A percentile compares a stretch with the other conserved stretches of the same genome.
These are phyloP conservation scores for Fusarium sp. DNA, from an alignment of 2,329 filamentous ascomycete genomes.

Conservation along the genomic window DNA sequence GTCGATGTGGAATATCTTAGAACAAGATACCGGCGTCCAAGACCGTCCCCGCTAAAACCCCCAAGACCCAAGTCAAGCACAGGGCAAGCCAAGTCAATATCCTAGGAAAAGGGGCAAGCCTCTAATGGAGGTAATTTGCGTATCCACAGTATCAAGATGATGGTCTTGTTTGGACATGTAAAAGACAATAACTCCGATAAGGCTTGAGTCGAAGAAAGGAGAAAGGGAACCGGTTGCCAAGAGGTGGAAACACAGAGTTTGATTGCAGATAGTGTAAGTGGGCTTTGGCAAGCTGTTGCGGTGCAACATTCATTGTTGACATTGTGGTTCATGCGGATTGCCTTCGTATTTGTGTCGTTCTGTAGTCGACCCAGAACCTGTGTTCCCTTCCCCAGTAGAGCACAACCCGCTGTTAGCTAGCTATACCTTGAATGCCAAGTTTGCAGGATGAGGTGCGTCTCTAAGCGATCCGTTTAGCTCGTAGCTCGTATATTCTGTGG, in stretches of 20 bases:
- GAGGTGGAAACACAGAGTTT: conserved; percentile 30
- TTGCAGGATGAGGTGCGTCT: conserved; percentile 21
- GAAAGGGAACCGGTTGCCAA: conserved; percentile 1
- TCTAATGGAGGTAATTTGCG: conserved; percentile 43
- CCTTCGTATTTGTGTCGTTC: conserved; percentile 2
- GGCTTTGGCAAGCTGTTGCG: conserved; percentile 18
- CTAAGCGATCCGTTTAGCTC: conserved; percentile 22
- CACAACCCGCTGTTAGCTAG: neutral
- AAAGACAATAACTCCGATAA: conserved; percentile 13
- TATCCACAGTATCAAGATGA: conserved; percentile 45
- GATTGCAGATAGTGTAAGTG: conserved; percentile 28
- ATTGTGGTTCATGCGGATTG: neutral
- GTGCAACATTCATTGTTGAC: conserved; percentile 5
- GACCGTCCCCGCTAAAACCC: conserved; percentile 29
- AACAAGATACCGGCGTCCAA: conserved; percentile 13
- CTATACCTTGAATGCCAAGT: neutral
- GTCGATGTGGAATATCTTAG: neutral
- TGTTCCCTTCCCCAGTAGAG: neutral
- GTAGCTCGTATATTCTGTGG: conserved; percentile 15
- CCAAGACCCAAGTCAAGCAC: conserved; percentile 22
- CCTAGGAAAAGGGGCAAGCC: conserved; percentile 40
- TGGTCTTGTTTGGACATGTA: conserved; percentile 29
- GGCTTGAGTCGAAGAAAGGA: conserved; percentile 13
- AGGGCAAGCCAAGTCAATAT: conserved; percentile 32
- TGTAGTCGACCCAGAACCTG: neutral